These are phyloP conservation scores for Suhomyces kilbournensis DNA, from an alignment of 805 yeast species.

Conservation along the genomic window DNA sequence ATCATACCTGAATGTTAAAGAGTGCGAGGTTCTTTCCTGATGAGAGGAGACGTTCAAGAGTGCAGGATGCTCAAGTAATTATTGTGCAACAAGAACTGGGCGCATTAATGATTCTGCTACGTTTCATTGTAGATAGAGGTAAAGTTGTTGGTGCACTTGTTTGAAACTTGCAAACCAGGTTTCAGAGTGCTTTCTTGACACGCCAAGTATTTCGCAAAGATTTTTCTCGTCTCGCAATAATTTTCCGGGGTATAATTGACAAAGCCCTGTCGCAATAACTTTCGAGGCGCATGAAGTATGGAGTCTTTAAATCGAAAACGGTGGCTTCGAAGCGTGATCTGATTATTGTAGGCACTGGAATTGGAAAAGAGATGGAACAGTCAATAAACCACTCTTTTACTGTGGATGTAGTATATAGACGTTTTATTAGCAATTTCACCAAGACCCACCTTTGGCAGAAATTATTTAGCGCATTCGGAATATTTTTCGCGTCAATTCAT, in stretches of 20 bases:
- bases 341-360: neutral
- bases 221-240: neutral
- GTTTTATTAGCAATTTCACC: neutral
- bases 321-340: neutral
- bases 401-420: neutral
- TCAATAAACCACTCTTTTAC: neutral
- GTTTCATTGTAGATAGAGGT: neutral
- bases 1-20: too few relatives aligned
- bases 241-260: neutral
- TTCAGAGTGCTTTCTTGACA: neutral
- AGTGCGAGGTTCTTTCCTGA: too few relatives aligned
- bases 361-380: neutral
- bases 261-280: neutral
- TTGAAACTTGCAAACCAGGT: neutral
- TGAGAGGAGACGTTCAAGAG: too few relatives aligned
- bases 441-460: neutral
- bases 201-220: neutral
- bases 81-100: neutral
- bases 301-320: neutral
- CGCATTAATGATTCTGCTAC: neutral
- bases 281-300: neutral
- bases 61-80: neutral
- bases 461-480: neutral
- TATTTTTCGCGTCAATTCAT: neutral
- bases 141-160: neutral